phyloP scores from a whole-genome alignment of 2,329 filamentous ascomycete species.

The Venturia asperata region DNA sequence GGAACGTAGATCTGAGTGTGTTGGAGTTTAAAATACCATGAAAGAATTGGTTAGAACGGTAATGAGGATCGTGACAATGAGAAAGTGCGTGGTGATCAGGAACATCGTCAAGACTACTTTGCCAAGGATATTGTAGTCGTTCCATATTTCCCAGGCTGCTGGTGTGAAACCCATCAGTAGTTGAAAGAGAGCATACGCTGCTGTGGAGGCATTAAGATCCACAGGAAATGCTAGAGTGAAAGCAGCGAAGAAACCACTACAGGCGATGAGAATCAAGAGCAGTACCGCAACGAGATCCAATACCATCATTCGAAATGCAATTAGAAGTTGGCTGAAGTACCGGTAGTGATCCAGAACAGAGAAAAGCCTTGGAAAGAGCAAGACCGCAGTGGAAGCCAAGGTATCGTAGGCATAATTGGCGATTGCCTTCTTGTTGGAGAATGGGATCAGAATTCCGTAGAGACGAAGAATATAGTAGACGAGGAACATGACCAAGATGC shows the following conservation, averaged over 20 bases:
- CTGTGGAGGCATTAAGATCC: slow-evolving; percentile 60
- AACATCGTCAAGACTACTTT: slow-evolving; percentile 71
- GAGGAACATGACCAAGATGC: slow-evolving; percentile 77
- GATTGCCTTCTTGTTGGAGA: slow-evolving; percentile 59
- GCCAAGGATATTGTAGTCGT: slow-evolving; percentile 71
- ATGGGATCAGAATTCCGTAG: slow-evolving; percentile 77
- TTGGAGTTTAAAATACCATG: slow-evolving; percentile 45
- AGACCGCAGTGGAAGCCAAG: slow-evolving; percentile 81
- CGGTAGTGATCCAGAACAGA: slow-evolving; percentile 90
- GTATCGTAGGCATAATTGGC: slow-evolving; percentile 88
- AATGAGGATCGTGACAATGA: slow-evolving; percentile 88
- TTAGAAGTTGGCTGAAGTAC: slow-evolving; percentile 90
- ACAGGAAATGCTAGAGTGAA: slow-evolving; percentile 75
- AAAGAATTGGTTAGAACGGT: slow-evolving; percentile 96
- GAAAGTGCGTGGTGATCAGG: slow-evolving; percentile 89
- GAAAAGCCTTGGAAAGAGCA: slow-evolving; percentile 85
- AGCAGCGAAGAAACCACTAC: slow-evolving; percentile 92
- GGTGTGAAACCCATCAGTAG: slow-evolving; percentile 94
- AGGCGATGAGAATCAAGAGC: slow-evolving; percentile 75
- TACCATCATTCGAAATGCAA: slow-evolving; percentile 91
- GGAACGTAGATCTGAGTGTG: background rate
- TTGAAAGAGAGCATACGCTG: slow-evolving; percentile 90
- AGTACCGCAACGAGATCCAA: slow-evolving; percentile 81
- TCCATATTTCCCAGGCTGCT: slow-evolving; percentile 87
- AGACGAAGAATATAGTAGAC: slow-evolving; percentile 85